Evolutionary conservation across 139 green algal species (phyloP), one percentile per base, ranked within the genome.

Genomic region (Chlamydomonas eustigma): DNA sequence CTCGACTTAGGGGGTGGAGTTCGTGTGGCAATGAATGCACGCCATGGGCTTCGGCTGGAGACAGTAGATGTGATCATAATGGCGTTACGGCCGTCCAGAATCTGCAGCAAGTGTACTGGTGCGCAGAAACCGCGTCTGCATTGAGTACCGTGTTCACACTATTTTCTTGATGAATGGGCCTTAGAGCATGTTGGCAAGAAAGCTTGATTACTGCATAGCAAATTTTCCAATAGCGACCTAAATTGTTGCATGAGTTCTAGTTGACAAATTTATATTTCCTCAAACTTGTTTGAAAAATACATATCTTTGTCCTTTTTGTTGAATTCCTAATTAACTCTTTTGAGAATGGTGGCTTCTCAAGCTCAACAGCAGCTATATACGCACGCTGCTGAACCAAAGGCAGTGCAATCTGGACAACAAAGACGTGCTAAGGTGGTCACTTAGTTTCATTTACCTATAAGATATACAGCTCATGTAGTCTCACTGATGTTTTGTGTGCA

Each of bases 351-450:
- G 5, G 68, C 33, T 4, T 58, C 68, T 38, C 32, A 50, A 38
- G 70, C 81, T 22, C 80, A 89, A 39, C 80, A 87, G 74, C 84
- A 89, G 79, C 73, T 88, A 1, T 91, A 91, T 71, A 84, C 83
- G 1, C 85, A 92, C 73, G 83, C 85, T 4, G 84, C 83, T 1
- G 87, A 90, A 66, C 87, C 87, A 0, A 90, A 88, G 35, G 75
- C 87, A 1, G 81, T 91, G 18, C 44, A 58, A 58, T 28, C 44
- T 58, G 44, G 44, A 50, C 73, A 83, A 66, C 86, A 89, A 38
- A 72, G 83, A 3, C 31, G 64, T 0, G 75, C 83, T 24, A 87
- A 90, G 81, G 83, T 86, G 28, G 5, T 63, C 12, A 28, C 34
- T 73, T 38, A 24, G 36, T 35, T 68, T 68, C n/a, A n/a, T n/a